A percentile compares a stretch with the other conserved stretches of the same genome.
These are phyloP conservation scores for Lenwebbia sp. DNA, from an alignment of 345 rosid species.

Conservation along the genomic window DNA sequence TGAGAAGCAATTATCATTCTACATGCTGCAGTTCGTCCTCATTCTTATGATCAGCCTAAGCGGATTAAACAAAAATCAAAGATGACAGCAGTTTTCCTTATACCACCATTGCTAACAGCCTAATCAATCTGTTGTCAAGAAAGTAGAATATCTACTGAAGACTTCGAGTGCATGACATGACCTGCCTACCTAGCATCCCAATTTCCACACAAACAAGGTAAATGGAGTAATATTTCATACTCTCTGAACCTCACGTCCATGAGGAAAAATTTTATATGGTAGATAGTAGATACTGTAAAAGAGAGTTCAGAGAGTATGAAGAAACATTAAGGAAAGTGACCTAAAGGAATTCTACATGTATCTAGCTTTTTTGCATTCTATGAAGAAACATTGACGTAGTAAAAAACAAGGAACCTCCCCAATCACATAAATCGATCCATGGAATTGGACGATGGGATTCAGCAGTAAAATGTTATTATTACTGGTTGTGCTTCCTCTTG, in stretches of 20 bases:
- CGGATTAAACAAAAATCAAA: background rate
- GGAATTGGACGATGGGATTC: background rate
- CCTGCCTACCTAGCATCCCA: background rate
- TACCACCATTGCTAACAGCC: background rate
- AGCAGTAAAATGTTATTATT: background rate
- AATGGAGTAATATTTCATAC: background rate
- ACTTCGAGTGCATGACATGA: background rate
- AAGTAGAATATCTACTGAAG: background rate
- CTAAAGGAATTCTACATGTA: background rate
- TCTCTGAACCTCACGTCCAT: background rate
- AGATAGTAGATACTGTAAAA: background rate
- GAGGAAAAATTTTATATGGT: background rate
- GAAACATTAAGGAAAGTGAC: background rate
- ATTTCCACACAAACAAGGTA: background rate
- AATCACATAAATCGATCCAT: background rate
- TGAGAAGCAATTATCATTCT: background rate
- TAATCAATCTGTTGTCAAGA: background rate
- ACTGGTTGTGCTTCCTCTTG: constrained; percentile 38
- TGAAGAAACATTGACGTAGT: background rate
- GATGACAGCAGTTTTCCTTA: background rate
- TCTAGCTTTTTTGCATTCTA: background rate
- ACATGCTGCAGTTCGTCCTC: background rate
- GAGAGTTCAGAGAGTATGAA: background rate
- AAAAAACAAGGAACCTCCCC: background rate
- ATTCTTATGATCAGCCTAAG: background rate